Percentiles rank a stretch among this genome's conserved stretches.
Evolutionary conservation across 108 stramenopile species (phyloP).

Genomic region (Schizochytrium sp.): DNA sequence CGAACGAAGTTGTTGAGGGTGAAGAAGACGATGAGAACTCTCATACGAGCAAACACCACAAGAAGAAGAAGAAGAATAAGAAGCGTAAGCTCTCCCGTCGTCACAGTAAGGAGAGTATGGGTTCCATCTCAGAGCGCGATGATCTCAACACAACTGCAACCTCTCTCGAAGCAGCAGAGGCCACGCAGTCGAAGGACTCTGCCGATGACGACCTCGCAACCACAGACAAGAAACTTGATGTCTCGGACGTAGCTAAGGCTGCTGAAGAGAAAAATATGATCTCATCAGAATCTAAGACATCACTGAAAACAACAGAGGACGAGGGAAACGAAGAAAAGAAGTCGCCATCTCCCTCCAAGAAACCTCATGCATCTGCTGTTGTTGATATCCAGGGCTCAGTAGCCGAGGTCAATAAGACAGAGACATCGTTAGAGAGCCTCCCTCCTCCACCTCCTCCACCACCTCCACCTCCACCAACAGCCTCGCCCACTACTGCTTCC

Average conservation of each 20-base stretch:
- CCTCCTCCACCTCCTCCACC: not conserved
- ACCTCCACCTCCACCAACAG: not conserved
- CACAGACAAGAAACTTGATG: no score
- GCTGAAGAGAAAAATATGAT: not conserved
- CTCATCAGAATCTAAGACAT: no score
- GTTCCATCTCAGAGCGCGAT: not conserved
- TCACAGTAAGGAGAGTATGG: not conserved
- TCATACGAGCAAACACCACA: conserved; percentile 5
- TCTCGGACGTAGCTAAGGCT: not conserved
- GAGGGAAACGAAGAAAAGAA: not conserved
- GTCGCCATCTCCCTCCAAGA: no score
- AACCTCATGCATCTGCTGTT: no score
- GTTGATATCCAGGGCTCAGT: no score
- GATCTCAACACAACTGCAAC: not conserved
- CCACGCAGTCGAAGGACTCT: no score
- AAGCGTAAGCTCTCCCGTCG: not conserved
- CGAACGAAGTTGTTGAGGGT: not conserved
- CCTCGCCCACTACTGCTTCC: not conserved
- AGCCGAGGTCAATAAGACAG: no score
- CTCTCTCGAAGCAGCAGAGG: no score
- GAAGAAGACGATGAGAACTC: conserved; percentile 11
- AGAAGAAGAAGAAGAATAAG: conserved; percentile 18
- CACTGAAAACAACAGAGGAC: no score
- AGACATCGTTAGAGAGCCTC: not conserved
- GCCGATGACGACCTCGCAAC: no score